Conservation (phyloP, 2,329 filamentous ascomycete genomes). For the Rhynchosporium agropyri region DNA sequence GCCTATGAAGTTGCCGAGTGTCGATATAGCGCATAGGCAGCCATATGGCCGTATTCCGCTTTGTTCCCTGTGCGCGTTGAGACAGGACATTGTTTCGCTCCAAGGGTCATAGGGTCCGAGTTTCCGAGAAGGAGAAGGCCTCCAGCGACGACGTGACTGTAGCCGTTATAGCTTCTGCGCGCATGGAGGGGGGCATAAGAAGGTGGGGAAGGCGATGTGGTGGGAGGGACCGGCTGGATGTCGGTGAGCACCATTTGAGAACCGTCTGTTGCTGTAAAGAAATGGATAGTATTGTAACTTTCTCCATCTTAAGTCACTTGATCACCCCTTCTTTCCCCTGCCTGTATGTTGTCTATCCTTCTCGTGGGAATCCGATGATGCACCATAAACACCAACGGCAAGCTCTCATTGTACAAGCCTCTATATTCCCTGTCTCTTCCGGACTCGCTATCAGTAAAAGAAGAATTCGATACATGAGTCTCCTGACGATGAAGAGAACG, state of each 20-base stretch:
- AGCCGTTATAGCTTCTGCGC: slow-evolving; percentile 7
- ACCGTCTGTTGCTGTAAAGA: slow-evolving; percentile 22
- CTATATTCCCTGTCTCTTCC: background rate
- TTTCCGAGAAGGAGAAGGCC: slow-evolving; percentile 15
- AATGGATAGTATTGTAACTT: background rate
- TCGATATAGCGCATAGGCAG: background rate
- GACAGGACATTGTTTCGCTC: slow-evolving; percentile 9
- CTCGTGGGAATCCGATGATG: background rate
- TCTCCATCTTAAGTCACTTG: background rate
- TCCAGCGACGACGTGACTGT: slow-evolving; percentile 19
- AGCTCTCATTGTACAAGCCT: slow-evolving; percentile 17
- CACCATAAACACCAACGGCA: slow-evolving; percentile 20
- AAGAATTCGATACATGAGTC: background rate
- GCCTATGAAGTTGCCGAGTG: background rate
- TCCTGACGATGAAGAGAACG: slow-evolving; percentile 6
- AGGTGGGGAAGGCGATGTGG: background rate
- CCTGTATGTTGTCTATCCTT: background rate
- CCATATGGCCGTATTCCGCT: slow-evolving; percentile 4
- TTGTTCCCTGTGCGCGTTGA: slow-evolving; percentile 2
- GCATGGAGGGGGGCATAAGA: background rate
- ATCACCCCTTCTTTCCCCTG: too few species aligned
- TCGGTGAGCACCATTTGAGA: slow-evolving; percentile 13
- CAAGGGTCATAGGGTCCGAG: slow-evolving; percentile 13
- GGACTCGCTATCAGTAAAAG: too few species aligned
- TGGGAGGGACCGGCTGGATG: slow-evolving; percentile 4